A percentile compares a stretch with the other conserved stretches of the same genome.
phyloP scores from a whole-genome alignment of 202 grass and related monocot genomes.

The Alloteropsis angusta region DNA sequence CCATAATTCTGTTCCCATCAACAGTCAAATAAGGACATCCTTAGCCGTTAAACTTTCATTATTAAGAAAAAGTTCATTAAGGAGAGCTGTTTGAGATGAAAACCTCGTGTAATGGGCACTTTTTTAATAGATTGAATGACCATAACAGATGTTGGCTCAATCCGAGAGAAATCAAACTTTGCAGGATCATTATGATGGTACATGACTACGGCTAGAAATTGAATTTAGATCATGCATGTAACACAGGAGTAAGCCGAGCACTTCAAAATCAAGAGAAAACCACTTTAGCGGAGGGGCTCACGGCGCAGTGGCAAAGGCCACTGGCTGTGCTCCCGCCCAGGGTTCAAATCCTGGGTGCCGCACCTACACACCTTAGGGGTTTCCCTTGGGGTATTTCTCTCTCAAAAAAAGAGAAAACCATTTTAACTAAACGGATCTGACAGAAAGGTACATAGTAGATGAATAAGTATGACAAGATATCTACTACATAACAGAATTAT shows the following conservation, averaged over 20 bases:
- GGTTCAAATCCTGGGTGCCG: no score
- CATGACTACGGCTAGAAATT: background rate
- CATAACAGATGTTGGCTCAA: background rate
- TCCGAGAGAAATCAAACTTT: background rate
- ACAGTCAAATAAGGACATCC: background rate
- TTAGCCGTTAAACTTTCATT: background rate
- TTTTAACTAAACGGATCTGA: background rate
- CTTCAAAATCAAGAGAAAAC: background rate
- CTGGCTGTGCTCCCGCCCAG: no score
- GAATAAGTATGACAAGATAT: conserved; percentile 9
- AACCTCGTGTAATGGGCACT: background rate
- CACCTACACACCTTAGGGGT: no score
- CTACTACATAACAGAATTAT: conserved; percentile 7
- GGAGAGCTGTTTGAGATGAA: background rate
- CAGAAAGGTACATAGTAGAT: background rate
- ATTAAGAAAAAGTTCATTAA: background rate
- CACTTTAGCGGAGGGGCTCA: no score
- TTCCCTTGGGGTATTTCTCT: no score
- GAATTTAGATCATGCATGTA: background rate
- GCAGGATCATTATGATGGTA: background rate
- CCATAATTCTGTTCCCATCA: background rate
- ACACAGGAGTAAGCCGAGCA: background rate
- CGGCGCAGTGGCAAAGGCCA: no score
- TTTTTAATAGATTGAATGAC: background rate
- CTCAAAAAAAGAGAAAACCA: background rate